phyloP scores from a whole-genome alignment of 306 rosid genomes.

The Alnus glutinosa region DNA sequence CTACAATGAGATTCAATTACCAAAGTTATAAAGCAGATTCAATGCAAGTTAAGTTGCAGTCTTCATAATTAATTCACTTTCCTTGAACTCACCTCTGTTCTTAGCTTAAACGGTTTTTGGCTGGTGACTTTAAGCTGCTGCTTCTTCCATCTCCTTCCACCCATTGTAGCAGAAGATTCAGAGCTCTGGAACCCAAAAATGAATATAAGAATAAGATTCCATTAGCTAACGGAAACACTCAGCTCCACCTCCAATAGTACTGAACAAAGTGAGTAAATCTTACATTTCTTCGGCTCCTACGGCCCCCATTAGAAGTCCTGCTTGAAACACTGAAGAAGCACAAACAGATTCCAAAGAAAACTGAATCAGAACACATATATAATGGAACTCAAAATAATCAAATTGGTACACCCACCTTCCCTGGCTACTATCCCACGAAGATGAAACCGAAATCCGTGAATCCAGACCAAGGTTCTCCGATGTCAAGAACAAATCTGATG shows the following conservation, averaged over 20 bases:
- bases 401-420: constrained; percentile 58
- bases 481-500: constrained; percentile 59
- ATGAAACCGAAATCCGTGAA: constrained; percentile 45
- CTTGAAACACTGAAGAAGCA: constrained; percentile 60
- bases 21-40: constrained; percentile 14
- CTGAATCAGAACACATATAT: constrained; percentile 21
- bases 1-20: constrained; percentile 43
- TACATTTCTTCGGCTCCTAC: constrained; percentile 87
- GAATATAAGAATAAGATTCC: constrained; percentile 3
- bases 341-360: constrained; percentile 15
- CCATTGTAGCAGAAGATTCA: constrained; percentile 56
- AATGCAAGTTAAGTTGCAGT: constrained; percentile 6
- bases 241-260: background rate
- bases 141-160: constrained; percentile 75
- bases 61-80: background rate
- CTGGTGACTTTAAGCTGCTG: constrained; percentile 61
- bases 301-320: constrained; percentile 61
- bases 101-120: constrained; percentile 82
- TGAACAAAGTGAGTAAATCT: constrained; percentile 27
- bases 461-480: constrained; percentile 75
- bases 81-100: constrained; percentile 69
- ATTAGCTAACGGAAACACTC: constrained; percentile 17
- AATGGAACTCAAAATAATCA: constrained; percentile 6
- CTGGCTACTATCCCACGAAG: constrained; percentile 72
- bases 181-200: constrained; percentile 56